Evolutionary conservation across 2,329 filamentous ascomycete species (phyloP).

Genomic region (Penicillium expansum): DNA sequence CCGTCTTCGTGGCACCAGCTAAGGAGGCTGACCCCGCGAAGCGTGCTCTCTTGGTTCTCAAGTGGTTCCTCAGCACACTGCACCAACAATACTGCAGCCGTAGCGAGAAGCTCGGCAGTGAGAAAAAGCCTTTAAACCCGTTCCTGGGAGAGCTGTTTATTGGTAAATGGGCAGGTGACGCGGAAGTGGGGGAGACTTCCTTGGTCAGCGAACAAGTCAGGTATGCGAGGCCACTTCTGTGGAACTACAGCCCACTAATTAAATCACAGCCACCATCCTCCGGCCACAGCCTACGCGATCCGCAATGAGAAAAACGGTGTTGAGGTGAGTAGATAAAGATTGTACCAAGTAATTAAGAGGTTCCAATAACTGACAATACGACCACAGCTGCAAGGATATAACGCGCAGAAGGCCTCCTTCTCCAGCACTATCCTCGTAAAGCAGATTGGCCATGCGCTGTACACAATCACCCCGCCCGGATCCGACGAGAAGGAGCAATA

Average conservation of each 20-base stretch:
- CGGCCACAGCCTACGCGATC: conserved; percentile 91
- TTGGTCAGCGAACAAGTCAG: conserved; percentile 93
- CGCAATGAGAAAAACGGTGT: conserved; percentile 82
- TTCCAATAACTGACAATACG: background rate
- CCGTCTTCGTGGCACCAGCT: conserved; percentile 77
- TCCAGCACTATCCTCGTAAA: conserved; percentile 91
- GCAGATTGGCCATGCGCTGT: conserved; percentile 84
- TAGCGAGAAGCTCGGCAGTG: conserved; percentile 79
- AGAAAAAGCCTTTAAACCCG: conserved; percentile 97
- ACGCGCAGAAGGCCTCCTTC: conserved; percentile 94
- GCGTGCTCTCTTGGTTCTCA: conserved; percentile 81
- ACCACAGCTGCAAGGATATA: conserved; percentile 69
- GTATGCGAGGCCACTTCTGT: conserved; percentile 29
- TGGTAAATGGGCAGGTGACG: conserved; percentile 80
- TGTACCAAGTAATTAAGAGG: background rate
- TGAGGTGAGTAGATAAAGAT: conserved; percentile 38
- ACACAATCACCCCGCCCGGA: conserved; percentile 63
- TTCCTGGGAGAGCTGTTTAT: conserved; percentile 94
- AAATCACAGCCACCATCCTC: conserved; percentile 73
- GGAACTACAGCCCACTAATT: conserved; percentile 7
- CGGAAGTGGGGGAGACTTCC: conserved; percentile 68
- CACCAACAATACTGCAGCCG: conserved; percentile 77
- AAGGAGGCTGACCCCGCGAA: conserved; percentile 75
- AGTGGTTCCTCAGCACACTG: conserved; percentile 92
- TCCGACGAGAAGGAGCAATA: conserved; percentile 65